Evolutionary conservation across 495 filamentous ascomycete genomes (phyloP), one percentile per base, ranked within the genome.

Genomic region (Aspergillus sparsus): DNA sequence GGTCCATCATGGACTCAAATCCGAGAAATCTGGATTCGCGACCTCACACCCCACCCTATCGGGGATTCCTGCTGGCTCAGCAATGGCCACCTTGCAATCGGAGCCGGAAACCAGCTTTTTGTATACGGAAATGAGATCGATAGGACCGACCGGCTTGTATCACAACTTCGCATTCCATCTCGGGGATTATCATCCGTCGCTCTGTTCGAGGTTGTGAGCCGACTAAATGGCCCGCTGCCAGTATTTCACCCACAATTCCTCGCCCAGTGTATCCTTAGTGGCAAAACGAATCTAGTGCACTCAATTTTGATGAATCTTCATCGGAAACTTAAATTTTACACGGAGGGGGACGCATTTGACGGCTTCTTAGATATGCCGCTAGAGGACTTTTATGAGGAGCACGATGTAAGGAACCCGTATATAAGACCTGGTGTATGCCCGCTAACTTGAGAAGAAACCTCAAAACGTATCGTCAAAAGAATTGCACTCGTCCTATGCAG

Each of bases 171-270:
- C 27, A 78, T 91, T 44, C 82, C 88, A 11, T 74, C 81, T 34
- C 78, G 80, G n/a, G 71, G 82, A 13, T 65, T 72, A 15, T 57
- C 68, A 21, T 69, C 70, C 2, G 68, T 84, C 5, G 87, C 93
- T 66, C 71, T 97, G 12, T 96, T 95, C 63, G 86, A 91, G 7
- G 82, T 93, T 11, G 88, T 96, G 31, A 87, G 87, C 55, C 78
- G 87, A 49, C 73, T 98, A 41, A 97, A 97, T 67, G 91, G 91
- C 0, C 90, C 92, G 13, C 77, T 97, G 34, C 93, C 95, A 6
- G 83, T 95, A 7, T 99, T 93, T 67, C 94, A 99, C 64, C 95
- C 95, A 7, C 91, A 96, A 66, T 91, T 96, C 62, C 71, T 99
- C 7, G 87, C 88, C 58, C 92, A 97, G 70, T 92, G 90, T 63